Evolutionary conservation across 2,329 filamentous ascomycete genomes (phyloP).

Genomic region (Graphilbum sp.): DNA sequence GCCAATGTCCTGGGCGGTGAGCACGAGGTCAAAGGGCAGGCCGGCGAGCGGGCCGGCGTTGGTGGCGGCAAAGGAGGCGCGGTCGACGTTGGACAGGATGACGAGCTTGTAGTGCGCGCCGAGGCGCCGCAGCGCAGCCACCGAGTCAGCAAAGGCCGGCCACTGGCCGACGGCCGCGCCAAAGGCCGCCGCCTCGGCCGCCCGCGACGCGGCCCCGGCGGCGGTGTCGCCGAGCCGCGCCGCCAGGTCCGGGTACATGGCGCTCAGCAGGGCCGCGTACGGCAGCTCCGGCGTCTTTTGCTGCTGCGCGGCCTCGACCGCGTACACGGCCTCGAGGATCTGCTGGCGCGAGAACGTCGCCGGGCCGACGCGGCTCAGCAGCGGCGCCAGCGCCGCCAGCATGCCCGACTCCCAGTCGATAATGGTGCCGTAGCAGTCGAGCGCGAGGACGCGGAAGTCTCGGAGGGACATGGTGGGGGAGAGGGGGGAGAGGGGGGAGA

Average conservation of each 20-base stretch:
- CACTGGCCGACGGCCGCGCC: constrained; percentile 35
- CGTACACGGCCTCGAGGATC: constrained; percentile 17
- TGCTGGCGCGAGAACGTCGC: no score
- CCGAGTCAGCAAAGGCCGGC: constrained; percentile 40
- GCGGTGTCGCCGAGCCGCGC: constrained; percentile 20
- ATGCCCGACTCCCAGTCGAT: constrained; percentile 65
- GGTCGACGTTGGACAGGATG: constrained; percentile 44
- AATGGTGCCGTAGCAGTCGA: constrained; percentile 68
- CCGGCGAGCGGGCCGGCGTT: constrained; percentile 10
- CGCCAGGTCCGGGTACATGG: constrained; percentile 29
- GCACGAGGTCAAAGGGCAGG: constrained; percentile 41
- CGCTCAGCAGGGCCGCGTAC: constrained; percentile 43
- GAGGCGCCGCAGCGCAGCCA: constrained; percentile 34
- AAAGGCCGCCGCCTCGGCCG: constrained; percentile 29
- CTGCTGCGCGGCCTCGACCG: constrained; percentile 32
- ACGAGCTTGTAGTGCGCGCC: constrained; percentile 36
- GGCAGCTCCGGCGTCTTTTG: constrained; percentile 33
- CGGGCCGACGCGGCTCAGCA: constrained; percentile 24
- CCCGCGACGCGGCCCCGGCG: constrained; percentile 9
- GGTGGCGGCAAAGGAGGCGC: constrained; percentile 19
- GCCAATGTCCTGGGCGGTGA: constrained; percentile 57
- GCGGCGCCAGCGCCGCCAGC: constrained; percentile 30
- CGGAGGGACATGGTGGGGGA: constrained; percentile 11
- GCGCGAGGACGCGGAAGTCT: constrained; percentile 35
- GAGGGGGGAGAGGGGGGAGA: no score